Percentiles rank a stretch among this genome's conserved stretches.
Conservation (phyloP, 208 protist genomes). For the Leishmania turanica region DNA sequence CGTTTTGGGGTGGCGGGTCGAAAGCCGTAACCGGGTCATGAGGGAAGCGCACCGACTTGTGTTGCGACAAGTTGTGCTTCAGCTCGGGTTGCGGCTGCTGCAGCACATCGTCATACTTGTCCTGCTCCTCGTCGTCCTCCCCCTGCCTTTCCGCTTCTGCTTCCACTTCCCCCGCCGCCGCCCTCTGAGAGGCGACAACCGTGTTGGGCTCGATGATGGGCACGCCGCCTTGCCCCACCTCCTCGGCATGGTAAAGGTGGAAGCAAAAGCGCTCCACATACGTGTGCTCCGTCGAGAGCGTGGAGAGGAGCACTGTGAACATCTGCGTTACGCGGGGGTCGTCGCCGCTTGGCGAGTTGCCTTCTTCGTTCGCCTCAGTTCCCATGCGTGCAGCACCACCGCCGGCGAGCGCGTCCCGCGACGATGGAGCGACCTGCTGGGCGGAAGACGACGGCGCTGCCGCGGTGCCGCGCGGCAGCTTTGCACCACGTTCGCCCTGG, state of each 20-base stretch:
- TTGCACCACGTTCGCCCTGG: not conserved
- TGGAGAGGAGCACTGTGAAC: constrained; percentile 25
- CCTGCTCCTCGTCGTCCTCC: not conserved
- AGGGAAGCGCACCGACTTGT: constrained; percentile 22
- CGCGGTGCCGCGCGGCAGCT: not conserved
- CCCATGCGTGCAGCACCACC: not conserved
- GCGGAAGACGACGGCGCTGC: not conserved
- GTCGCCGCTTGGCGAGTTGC: not conserved
- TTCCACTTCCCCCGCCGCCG: not conserved
- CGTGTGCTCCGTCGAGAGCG: constrained; percentile 26
- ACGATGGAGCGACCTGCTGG: not conserved
- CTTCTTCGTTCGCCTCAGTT: constrained; percentile 3
- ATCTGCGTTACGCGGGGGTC: constrained; percentile 17
- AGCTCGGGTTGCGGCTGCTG: not conserved
- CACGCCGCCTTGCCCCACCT: constrained; percentile 8
- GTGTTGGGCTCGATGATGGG: not conserved
- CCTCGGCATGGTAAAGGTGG: constrained; percentile 38
- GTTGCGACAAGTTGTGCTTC: constrained; percentile 1
- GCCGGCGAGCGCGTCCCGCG: not conserved
- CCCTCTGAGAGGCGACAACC: not conserved
- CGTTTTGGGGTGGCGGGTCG: not conserved
- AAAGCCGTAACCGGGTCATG: constrained; percentile 1
- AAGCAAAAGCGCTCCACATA: constrained; percentile 56
- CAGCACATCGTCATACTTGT: not conserved
- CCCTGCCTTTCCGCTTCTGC: too few species aligned